Percentiles rank a stretch among this genome's conserved stretches.
These are phyloP conservation scores for Podospora pseudopauciseta DNA, from an alignment of 495 filamentous ascomycete genomes.

Conservation along the genomic window DNA sequence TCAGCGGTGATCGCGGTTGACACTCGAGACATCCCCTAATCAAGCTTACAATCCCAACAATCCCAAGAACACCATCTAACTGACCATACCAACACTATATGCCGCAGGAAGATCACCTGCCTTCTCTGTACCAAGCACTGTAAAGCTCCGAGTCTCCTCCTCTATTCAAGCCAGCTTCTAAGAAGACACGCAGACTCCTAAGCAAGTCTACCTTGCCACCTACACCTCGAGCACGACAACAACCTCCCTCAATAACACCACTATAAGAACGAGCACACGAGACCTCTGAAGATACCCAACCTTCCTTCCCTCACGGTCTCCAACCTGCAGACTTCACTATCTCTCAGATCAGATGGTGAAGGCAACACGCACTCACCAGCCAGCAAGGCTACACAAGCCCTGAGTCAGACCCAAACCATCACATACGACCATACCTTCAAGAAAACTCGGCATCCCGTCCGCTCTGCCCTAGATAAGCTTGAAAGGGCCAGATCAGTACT, in stretches of 20 bases:
- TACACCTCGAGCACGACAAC: no score
- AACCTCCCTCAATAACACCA: neutral
- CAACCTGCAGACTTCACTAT: no score
- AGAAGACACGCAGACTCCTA: neutral
- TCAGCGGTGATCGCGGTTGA: no score
- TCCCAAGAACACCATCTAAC: no score
- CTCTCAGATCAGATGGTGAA: no score
- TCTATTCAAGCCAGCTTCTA: neutral
- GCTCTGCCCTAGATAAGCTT: neutral
- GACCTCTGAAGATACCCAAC: neutral
- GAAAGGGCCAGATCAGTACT: neutral
- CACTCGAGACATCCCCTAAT: no score
- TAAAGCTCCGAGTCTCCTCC: neutral
- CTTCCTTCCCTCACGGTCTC: neutral
- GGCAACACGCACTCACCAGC: no score
- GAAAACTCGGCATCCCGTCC: slow-evolving; percentile 11
- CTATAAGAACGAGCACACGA: neutral
- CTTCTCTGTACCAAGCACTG: no score
- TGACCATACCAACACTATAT: no score
- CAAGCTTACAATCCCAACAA: no score
- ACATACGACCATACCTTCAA: neutral
- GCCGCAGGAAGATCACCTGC: no score
- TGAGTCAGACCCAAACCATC: neutral
- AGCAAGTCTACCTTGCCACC: neutral
- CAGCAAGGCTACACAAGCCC: neutral